Base-by-base conservation (phyloP, 257 asterid genomes). In the Voacanga thouarsii region DNA sequence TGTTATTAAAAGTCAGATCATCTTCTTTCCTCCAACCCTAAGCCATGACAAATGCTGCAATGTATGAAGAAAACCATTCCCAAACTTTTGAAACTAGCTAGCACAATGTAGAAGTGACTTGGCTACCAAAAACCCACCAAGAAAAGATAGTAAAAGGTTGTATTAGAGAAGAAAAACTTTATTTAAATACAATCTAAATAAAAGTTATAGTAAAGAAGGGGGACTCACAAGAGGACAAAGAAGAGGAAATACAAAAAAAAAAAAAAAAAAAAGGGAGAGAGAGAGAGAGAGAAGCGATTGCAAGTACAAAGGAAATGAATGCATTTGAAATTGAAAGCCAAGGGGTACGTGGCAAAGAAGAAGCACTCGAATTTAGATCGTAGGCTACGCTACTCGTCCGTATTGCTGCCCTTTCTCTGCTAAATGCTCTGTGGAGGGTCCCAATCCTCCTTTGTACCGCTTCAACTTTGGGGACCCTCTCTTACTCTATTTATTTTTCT, bases 301-400 rank as follows among this genome's bases (percentile, higher is more conserved):
- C 33, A 44, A 53, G 82, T 64, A 47, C 44, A 77, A 44, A n/a
- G 43, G 16, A 23, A 33, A 69, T 74, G 69, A 74, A 65, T 79
- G 53, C 70, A 77, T 37, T 77, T 76, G 86, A 79, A 75, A 55
- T 76, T 75, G 84, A 82, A 77, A 80, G 87, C 84, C 81, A 76
- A 64, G 24, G 73, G 84, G 65, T 55, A 92, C 96, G 96, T 90
- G 97, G 90, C 96, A 79, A 79, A 84, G 74, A 87, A 81, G 77
- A 61, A 88, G 93, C 91, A 85, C 80, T 53, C 76, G 87, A 86
- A 63, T 83, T 84, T 77, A 83, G 49, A 71, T 72, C 67, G 65
- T 64, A 64, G 60, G 74, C 80, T 61, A 79, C 76, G 75, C 82
- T 74, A 77, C 80, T 71, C 73, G 71, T 80, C 80, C 63, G 72